Evolutionary conservation across 176 grass and related monocot species (phyloP).

Genomic region (Rhynchospora tenuis): DNA sequence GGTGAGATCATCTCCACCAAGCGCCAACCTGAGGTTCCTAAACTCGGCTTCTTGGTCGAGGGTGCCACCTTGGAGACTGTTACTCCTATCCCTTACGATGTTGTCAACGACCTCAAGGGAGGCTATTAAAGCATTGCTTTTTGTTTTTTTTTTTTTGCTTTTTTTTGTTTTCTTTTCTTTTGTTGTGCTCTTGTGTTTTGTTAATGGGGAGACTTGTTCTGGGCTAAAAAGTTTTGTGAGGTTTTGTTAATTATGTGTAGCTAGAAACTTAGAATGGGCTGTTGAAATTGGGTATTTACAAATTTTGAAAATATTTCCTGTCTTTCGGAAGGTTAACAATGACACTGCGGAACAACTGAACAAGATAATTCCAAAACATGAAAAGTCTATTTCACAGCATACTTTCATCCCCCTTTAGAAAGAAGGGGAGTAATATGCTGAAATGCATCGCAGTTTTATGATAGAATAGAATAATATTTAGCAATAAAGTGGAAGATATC

Average conservation of each 20-base stretch:
- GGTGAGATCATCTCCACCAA: slow-evolving; percentile 75
- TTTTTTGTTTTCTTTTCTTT: neutral
- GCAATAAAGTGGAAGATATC: no score
- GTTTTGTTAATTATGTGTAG: neutral
- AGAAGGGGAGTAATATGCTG: no score
- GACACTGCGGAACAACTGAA: no score
- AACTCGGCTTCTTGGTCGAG: slow-evolving; percentile 71
- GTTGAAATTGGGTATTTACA: no score
- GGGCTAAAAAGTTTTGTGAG: neutral
- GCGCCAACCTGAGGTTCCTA: slow-evolving; percentile 55
- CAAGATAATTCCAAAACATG: no score
- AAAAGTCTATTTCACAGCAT: no score
- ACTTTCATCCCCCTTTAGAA: no score
- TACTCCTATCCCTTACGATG: slow-evolving; percentile 69
- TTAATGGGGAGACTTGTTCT: neutral
- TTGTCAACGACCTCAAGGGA: slow-evolving; percentile 83
- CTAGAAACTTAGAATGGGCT: neutral
- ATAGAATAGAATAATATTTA: no score
- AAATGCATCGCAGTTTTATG: no score
- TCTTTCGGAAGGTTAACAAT: no score
- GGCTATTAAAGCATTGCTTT: slow-evolving; percentile 47
- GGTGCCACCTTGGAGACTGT: slow-evolving; percentile 59
- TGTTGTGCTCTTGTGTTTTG: neutral
- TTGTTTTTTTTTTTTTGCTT: neutral
- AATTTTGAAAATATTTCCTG: no score